Evolutionary conservation across 106 monocot genomes (phyloP).

Genomic region (Phalaenopsis aphrodite): DNA sequence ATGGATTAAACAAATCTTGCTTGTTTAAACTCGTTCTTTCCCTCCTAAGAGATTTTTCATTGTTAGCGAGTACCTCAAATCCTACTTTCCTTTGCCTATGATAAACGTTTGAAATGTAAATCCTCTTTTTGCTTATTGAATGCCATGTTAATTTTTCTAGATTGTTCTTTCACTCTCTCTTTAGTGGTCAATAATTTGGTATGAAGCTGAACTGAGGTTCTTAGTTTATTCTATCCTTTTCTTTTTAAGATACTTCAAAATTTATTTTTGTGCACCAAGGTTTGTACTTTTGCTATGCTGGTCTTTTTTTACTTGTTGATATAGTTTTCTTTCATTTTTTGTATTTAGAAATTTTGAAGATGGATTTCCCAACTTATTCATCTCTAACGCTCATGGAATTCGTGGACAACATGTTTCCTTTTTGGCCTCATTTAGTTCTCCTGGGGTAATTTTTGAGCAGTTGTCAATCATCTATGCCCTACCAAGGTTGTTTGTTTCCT

Average conservation of each 20-base stretch:
- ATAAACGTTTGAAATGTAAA: too few relatives aligned
- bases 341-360: conserved; percentile 63
- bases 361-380: conserved; percentile 90
- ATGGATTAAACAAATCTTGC: too few relatives aligned
- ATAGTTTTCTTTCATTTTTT: conserved; percentile 1
- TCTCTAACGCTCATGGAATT: conserved; percentile 80
- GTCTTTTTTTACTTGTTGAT: neutral
- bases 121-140: too few relatives aligned
- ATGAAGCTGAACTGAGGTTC: too few relatives aligned
- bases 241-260: neutral
- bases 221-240: neutral
- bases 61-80: too few relatives aligned
- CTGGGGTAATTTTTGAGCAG: conserved; percentile 88
- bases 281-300: neutral
- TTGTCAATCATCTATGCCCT: conserved; percentile 86
- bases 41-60: too few relatives aligned
- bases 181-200: too few relatives aligned
- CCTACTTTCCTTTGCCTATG: too few relatives aligned
- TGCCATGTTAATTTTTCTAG: too few relatives aligned
- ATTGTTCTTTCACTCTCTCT: too few relatives aligned
- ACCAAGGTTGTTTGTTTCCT: conserved; percentile 84
- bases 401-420: conserved; percentile 92
- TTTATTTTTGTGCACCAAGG: neutral
- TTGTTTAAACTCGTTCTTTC: too few relatives aligned
- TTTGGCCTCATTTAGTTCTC: conserved; percentile 96